Evolutionary conservation across 2,329 filamentous ascomycete species (phyloP), one percentile per base, ranked within the genome.

Genomic region (Pseudogymnoascus sp.): DNA sequence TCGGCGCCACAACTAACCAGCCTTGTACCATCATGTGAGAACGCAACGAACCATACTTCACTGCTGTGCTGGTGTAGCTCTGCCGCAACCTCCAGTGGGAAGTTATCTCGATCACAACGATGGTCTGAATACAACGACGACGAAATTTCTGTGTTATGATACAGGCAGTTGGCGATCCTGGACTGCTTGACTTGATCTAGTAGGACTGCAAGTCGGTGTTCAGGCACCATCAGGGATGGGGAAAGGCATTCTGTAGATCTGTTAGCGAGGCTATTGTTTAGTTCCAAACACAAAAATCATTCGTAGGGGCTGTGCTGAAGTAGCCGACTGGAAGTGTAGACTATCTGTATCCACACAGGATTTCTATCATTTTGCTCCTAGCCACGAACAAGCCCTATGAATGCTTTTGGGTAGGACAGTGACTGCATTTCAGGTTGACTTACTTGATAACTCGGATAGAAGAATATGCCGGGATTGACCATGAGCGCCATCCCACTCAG

Each of bases 141-240:
- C 1, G 90, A 84, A 3, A 81, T 77, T 1, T 86, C 82, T 3
- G 87, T 91, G 62, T 96, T 97, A 77, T 99, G 95, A 75, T 93
- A 97, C 40, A 93, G 77, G 73, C 95, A 99, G 31, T 84, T 85
- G 61, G 87, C 84, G 64, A 97, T 90, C 77, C 97, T 93, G 66
- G 82, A 85, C 65, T 88, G 83, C 73, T 97, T 96, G 38, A 96
- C 87, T 68, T 96, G 87, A 63, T 93, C 83, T 61, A 99, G 79
- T 14, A 99, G 79, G 36, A 87, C 83, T 1, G 91, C 91, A 49
- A 99, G 80, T 5, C 95, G 88, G 74, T 95, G 90, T 72, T 96
- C 91, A 1, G 95, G 95, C 62, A 99, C 89, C 93, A 99, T 97
- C 49, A 96, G 90, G 3, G 92, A 95, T 0, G 95, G 93, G 1